Conservation (phyloP, 768 basidiomycete species). For the Naganishia vaughanmartiniae region DNA sequence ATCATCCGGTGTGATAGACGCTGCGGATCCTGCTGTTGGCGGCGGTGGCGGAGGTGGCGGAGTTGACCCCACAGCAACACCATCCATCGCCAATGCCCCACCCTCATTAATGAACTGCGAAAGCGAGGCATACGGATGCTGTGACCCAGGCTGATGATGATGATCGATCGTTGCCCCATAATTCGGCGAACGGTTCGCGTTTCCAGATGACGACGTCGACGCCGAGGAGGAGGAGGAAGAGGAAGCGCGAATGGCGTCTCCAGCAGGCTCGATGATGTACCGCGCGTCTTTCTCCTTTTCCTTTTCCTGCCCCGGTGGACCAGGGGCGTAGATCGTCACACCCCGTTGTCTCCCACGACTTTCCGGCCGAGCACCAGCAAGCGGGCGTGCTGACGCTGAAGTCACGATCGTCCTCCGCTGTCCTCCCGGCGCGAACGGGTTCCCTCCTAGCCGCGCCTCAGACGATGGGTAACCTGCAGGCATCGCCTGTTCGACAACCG, state of each 20-base stretch:
- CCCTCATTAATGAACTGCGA: constrained; percentile 21
- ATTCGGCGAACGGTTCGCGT: not conserved
- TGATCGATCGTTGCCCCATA: constrained; percentile 19
- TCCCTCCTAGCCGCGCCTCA: not conserved
- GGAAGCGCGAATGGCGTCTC: constrained; percentile 6
- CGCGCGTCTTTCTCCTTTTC: constrained; percentile 1
- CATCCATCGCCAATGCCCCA: not conserved
- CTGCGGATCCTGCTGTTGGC: not conserved
- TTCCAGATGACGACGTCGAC: not conserved
- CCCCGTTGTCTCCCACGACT: not conserved
- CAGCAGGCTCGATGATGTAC: constrained; percentile 26
- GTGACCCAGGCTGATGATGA: constrained; percentile 14
- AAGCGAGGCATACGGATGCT: constrained; percentile 21
- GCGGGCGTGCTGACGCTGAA: not conserved
- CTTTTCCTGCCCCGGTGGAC: constrained; percentile 15
- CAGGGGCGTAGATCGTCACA: constrained; percentile 19
- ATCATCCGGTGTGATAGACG: not conserved
- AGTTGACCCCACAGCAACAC: not conserved
- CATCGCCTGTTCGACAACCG: not conserved
- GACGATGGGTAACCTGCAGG: too few species aligned
- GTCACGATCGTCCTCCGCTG: constrained; percentile 2
- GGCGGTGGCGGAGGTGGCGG: constrained; percentile 12
- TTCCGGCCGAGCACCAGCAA: not conserved
- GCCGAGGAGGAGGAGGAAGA: not conserved
- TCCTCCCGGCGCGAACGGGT: not conserved